Base-by-base conservation (phyloP, 148 eudicot genomes). In the Camellia japonica region DNA sequence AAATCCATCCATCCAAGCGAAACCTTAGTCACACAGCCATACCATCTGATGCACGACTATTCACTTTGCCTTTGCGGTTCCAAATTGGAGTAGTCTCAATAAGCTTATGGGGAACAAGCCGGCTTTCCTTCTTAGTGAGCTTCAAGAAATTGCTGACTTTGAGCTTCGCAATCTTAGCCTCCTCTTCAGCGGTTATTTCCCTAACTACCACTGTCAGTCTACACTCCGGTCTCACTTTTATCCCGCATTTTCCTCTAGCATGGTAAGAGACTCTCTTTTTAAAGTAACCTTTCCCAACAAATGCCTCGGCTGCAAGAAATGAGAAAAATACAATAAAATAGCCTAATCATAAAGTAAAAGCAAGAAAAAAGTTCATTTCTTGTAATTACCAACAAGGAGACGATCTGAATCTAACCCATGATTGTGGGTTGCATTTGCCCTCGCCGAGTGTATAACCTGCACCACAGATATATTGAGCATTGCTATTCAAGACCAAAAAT, bases 381-480 rank as follows among this genome's bases (percentile, higher is more conserved):
- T 43, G 43, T 19, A 55, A 76, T 81, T 95, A 93, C 98, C 98
- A 87, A 95, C 93, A 68, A 95, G 87, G 80, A 95, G 97, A 44
- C 97, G 91, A 66, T 93, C 94, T 38, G 90, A 78, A 83, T 95
- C 92, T 66, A 95, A 85, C 56, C 98, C 94, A 55, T 93, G 88
- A 86, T 95, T 93, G 83, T 95, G 98, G 58, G 90, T 89, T 64
- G 98, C 98, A 87, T 95, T 95, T 80, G 98, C 98, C 77, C 92
- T 88, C 68, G 97, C 97, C n/a, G 98, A 95, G 86, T 95, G 97
- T 71, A 95, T 90, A 70, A 95, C 98, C 98, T 95, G 92, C 86
- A 88, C 30, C 30, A 30, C 30, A 30, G 30, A 30, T 30, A 30
- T 30, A 30, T n/a, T 30, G 30, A 30, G 30, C 30, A 30, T 30